These are phyloP conservation scores for Xerocomus nothofagi DNA, from an alignment of 1,284 basidiomycete genomes.

Conservation along the genomic window DNA sequence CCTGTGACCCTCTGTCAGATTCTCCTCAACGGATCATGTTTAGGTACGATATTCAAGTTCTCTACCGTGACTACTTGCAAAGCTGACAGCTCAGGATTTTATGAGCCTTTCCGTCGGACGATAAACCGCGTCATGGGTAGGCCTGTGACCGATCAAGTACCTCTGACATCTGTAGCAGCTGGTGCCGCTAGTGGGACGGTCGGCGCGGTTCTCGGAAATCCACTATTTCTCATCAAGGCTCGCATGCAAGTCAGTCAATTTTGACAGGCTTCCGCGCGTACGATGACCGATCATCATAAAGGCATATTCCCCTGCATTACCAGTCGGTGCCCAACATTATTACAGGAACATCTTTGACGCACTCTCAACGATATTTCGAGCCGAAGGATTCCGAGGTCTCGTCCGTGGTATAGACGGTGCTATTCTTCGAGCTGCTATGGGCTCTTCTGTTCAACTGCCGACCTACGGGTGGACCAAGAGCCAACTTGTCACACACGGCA, in stretches of 20 bases:
- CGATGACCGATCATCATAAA: conserved; percentile 29
- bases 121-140: conserved; percentile 74
- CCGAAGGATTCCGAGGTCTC: conserved; percentile 80
- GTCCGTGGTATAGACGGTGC: conserved; percentile 92
- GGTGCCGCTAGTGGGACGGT: conserved; percentile 89
- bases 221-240: conserved; percentile 95
- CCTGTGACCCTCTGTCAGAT: conserved; percentile 52
- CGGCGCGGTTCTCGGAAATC: conserved; percentile 90
- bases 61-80: neutral
- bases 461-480: conserved; percentile 94
- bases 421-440: conserved; percentile 92
- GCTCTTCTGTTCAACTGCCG: conserved; percentile 90
- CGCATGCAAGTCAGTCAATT: conserved; percentile 83
- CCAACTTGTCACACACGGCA: conserved; percentile 63
- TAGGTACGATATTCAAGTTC: conserved; percentile 66
- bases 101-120: conserved; percentile 83
- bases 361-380: conserved; percentile 73
- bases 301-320: conserved; percentile 92
- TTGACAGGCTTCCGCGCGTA: neutral
- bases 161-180: conserved; percentile 75
- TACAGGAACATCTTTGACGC: conserved; percentile 87
- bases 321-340: conserved; percentile 90
- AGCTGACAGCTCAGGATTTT: conserved; percentile 68
- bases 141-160: conserved; percentile 62
- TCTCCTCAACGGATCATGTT: conserved; percentile 89